Evolutionary conservation across 2,329 filamentous ascomycete species (phyloP), one percentile per base, ranked within the genome.

Genomic region (Colletotrichum tofieldiae): DNA sequence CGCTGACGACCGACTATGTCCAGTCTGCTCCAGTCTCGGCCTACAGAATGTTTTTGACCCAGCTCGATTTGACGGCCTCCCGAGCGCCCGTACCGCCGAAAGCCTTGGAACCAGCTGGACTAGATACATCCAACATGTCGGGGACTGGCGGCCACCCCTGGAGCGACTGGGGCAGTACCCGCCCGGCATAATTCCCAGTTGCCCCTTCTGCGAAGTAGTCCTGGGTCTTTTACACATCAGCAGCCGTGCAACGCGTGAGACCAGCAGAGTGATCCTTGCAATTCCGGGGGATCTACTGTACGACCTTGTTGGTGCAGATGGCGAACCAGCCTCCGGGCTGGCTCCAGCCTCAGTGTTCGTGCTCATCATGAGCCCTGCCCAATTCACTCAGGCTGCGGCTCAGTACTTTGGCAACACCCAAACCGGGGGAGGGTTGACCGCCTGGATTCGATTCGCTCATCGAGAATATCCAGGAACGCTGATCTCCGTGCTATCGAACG

Each of bases 1-100:
- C 18, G 32, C 47, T n/a, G 60, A 63, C 18, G 60, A 69, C 11
- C 43, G 60, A 32, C 52, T 69, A 5, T 69, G 67, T 26, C 60
- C 35, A n/a, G 26, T 59, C 18, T 69, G 67, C 54, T 29, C 6
- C n/a, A 43, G 43, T 12, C 60, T 69, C 4, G 35, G 52, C n/a
- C 26, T 69, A 6, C 23, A 49, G 16, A 16, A 20, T 6, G 11
- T 54, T 7, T 62, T 69, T 7, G 12, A 65, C 35, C 20, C 51
- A 32, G 54, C 12, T 26, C 51, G 49, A 12, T 69, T 69, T 6
- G 16, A 26, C 8, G 35, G 26, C 14, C 52, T 69, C 18, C 67
- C 67, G 1, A n/a, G 16, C 26, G 11, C 51, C 14, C 20, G 29
- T 14, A 37, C 54, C 16, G 9, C 35, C 23, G 29, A 63, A 43